Evolutionary conservation across 352 stramenopile genomes (phyloP).

Genomic region (Aphanomyces euteiches): DNA sequence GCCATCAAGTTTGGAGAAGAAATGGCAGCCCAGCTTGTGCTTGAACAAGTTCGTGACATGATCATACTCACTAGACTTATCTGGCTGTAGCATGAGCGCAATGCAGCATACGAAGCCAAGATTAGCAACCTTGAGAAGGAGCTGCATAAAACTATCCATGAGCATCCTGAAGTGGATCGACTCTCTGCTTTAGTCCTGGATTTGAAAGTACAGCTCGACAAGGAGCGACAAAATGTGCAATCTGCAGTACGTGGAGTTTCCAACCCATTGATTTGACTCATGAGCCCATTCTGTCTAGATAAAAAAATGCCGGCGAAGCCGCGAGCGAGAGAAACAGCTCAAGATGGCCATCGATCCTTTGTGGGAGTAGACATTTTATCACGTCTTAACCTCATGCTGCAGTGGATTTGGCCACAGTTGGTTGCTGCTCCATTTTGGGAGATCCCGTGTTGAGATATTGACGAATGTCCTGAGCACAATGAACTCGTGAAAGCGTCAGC

Average conservation of each 20-base stretch:
- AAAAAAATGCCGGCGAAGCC: slow-evolving; percentile 69
- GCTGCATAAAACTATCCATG: slow-evolving; percentile 44
- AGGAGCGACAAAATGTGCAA: slow-evolving; percentile 59
- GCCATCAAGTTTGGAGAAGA: slow-evolving; percentile 48
- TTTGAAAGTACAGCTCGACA: slow-evolving; percentile 42
- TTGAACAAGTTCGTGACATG: slow-evolving; percentile 49
- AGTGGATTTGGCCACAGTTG: too few species aligned
- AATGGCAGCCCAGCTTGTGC: slow-evolving; percentile 61
- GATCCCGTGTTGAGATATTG: background rate
- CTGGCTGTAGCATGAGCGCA: slow-evolving; percentile 47
- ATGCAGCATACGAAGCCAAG: slow-evolving; percentile 46
- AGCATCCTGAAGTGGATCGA: slow-evolving; percentile 46
- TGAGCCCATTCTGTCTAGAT: slow-evolving; percentile 35
- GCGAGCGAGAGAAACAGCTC: slow-evolving; percentile 62
- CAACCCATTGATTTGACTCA: slow-evolving; percentile 32
- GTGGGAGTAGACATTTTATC: slow-evolving; percentile 40
- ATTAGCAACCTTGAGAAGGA: slow-evolving; percentile 43
- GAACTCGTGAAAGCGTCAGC: background rate
- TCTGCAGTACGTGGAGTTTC: slow-evolving; percentile 54
- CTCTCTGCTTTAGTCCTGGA: slow-evolving; percentile 45
- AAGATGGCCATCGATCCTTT: slow-evolving; percentile 63
- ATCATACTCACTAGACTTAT: background rate
- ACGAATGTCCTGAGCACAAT: slow-evolving; percentile 26
- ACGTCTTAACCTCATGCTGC: too few species aligned
- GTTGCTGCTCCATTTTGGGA: too few species aligned